Evolutionary conservation across 768 basidiomycete genomes (phyloP), one percentile per base, ranked within the genome.

Genomic region (Lentinus tigrinus): DNA sequence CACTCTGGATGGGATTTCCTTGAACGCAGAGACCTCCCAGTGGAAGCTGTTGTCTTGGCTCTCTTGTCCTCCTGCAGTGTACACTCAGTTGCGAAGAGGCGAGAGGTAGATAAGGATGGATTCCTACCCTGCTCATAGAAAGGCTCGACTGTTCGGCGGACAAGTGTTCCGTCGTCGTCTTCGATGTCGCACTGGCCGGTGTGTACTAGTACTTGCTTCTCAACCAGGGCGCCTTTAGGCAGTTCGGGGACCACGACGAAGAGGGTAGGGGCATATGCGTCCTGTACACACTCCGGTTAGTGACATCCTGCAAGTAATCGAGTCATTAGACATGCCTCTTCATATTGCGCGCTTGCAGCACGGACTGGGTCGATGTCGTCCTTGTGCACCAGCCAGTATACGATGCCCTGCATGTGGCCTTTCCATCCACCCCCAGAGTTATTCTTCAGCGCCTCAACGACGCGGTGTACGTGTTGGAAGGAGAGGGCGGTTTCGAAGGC

Each of bases 381-480:
- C 0, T 64, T 50, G 53, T 79, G 69, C 3, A 75, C 71, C n/a
- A 92, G 74, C 87, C 94, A 97, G 64, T 88, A 89, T 17, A 93
- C 70, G n/a, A 78, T 77, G 34, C 82, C 73, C 58, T 91, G 90
- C 1, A 77, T 70, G 70, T 85, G 78, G 0, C 88, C 88, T 0
- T 70, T 69, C 87, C 89, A 89, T 23, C 77, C 77, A 28, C 81
- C 81, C 16, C 82, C 82, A 11, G 78, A 74, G 42, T 72, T 81
- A 37, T 75, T 78, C 62, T 78, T 74, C 24, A 95, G 72, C 0
- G 87, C 88, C 4, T 78, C 72, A 0, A 81, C 72, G 27, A 98
- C 81, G 44, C 92, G 83, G 9, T 77, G 70, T 2, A 87, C 85
- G 69, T 99, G 97, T 65, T 98, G 95, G 40, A 85, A 79, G 1